phyloP scores from a whole-genome alignment of 2,329 filamentous ascomycete species.

The Hansfordia pulvinata region DNA sequence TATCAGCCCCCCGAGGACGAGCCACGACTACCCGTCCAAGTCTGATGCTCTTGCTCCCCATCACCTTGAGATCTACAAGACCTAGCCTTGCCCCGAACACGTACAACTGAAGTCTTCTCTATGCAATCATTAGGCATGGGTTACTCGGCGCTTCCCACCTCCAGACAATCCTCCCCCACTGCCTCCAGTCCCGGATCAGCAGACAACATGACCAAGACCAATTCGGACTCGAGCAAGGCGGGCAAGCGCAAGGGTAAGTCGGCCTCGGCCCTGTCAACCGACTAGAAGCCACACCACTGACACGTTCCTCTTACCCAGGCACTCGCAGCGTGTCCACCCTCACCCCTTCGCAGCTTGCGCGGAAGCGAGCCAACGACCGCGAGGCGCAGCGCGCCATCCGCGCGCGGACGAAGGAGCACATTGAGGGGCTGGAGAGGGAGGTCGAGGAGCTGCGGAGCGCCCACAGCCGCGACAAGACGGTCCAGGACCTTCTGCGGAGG shows the following conservation, averaged over 20 bases:
- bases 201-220: constrained; percentile 12
- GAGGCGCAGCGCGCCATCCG: constrained; percentile 82
- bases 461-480: constrained; percentile 32
- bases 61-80: too few relatives aligned
- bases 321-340: constrained; percentile 74
- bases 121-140: constrained; percentile 5
- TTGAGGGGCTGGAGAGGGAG: constrained; percentile 62
- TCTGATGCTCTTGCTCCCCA: too few relatives aligned
- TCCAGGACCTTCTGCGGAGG: constrained; percentile 35
- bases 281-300: constrained; percentile 1
- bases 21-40: too few relatives aligned
- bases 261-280: neutral
- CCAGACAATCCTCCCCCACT: constrained; percentile 5
- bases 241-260: constrained; percentile 18
- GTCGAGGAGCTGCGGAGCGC: constrained; percentile 54
- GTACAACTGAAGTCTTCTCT: too few relatives aligned
- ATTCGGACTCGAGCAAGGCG: constrained; percentile 9
- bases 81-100: too few relatives aligned
- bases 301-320: constrained; percentile 21
- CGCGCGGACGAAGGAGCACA: constrained; percentile 75
- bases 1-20: too few relatives aligned
- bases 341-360: constrained; percentile 75
- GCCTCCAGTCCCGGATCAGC: constrained; percentile 7
- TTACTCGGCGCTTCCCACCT: constrained; percentile 4
- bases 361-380: constrained; percentile 84